Evolutionary conservation across 306 rosid genomes (phyloP), one percentile per base, ranked within the genome.

Genomic region (Cercis canadensis): DNA sequence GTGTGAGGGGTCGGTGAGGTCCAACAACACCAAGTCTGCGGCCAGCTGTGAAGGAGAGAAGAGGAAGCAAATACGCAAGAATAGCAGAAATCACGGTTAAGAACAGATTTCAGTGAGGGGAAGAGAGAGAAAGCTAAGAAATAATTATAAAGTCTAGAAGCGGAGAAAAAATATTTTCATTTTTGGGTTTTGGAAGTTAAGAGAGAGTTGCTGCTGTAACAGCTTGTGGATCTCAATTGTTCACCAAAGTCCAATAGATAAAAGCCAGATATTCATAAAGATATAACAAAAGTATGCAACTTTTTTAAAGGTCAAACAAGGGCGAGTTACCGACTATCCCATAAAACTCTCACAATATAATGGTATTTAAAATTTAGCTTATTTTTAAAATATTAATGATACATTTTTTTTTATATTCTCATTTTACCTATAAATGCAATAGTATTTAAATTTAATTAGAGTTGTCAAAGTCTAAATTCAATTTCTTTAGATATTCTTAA

Each of bases 21-120:
- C 5, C 47, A 17, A 37, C 49, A 14, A 46, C n/a, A 17, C 36
- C 34, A 24, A 47, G 8, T 11, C 2, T 19, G 4, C 18, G 16
- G 19, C 37, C 57, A 59, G 67, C 40, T 47, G 50, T 9, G 69
- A 55, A 29, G 8, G 50, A 47, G 17, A 13, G 43, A 46, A 5
- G 16, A 58, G 29, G 16, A 69, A 64, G 59, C 57, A 11, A 59
- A 67, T 57, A 60, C 70, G 71, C 34, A 19, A 44, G 33, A 31
- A 34, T 1, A 21, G 67, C 45, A 54, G 67, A 39, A 69, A 62
- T 52, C 68, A 53, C 85, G 62, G 14, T 72, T 16, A 12, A 39
- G 64, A 54, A n/a, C n/a, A n/a, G 57, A 54, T 17, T 67, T 16
- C 36, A 11, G 19, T 11, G 54, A 44, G 61, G 56, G 47, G 36